Evolutionary conservation across 441 rosid species (phyloP).

Genomic region (Jatropha multifida): DNA sequence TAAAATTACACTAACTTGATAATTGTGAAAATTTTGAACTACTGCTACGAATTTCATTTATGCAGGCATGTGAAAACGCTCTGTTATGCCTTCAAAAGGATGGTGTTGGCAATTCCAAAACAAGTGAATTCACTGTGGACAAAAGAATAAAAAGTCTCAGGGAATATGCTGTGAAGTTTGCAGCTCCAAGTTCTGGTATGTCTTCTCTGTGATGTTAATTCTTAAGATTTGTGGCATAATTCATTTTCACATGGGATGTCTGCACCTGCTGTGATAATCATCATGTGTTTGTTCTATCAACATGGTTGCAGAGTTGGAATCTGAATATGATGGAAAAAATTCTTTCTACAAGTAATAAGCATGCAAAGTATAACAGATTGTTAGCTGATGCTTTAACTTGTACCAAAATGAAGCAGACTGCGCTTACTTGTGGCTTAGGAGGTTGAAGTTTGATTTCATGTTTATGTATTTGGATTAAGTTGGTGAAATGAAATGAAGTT

Average conservation of each 20-base stretch:
- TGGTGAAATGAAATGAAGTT: background rate
- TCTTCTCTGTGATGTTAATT: background rate
- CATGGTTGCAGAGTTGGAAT: background rate
- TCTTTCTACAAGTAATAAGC: background rate
- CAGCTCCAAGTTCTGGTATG: conserved; percentile 57
- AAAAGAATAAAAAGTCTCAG: conserved; percentile 40
- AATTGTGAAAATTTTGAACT: background rate
- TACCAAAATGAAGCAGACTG: background rate
- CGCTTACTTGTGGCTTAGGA: background rate
- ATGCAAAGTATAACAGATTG: background rate
- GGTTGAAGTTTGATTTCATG: background rate
- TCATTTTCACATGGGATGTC: background rate
- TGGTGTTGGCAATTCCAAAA: conserved; percentile 20
- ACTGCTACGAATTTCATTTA: conserved; percentile 6
- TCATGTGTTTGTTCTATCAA: background rate
- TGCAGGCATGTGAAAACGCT: conserved; percentile 63
- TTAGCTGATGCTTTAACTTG: background rate
- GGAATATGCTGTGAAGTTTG: conserved; percentile 39
- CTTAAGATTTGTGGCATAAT: background rate
- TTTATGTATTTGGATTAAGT: background rate
- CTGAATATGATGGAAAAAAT: background rate
- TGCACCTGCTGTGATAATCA: background rate
- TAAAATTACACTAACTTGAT: background rate
- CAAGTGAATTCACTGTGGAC: conserved; percentile 25
- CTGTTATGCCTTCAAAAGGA: conserved; percentile 36